Conservation (phyloP, 768 basidiomycete genomes). For the Mrakia blollopis region DNA sequence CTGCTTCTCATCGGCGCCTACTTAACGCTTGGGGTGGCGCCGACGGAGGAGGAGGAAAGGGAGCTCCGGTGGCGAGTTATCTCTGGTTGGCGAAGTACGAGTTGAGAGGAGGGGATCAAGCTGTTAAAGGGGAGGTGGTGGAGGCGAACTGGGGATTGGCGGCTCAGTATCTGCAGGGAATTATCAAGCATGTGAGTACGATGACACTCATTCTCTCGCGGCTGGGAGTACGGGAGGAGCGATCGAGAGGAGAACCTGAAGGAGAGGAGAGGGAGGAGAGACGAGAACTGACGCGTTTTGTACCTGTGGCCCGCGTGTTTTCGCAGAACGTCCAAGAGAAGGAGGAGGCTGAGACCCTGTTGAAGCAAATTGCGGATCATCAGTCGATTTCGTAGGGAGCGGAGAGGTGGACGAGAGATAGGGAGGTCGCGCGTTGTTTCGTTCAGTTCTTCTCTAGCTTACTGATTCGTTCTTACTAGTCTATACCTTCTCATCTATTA, state of each 20-base stretch:
- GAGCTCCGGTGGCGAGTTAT: conserved; percentile 77
- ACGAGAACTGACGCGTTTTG: not conserved
- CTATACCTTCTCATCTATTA: too few species aligned
- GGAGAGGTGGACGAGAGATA: too few species aligned
- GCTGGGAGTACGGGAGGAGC: too few species aligned
- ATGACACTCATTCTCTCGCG: too few species aligned
- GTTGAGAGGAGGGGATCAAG: conserved; percentile 42
- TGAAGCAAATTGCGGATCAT: conserved; percentile 43
- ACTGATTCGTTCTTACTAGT: too few species aligned
- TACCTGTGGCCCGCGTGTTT: not conserved
- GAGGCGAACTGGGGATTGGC: conserved; percentile 50
- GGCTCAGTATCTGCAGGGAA: conserved; percentile 63
- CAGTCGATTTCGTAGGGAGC: not conserved
- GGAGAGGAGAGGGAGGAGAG: not conserved
- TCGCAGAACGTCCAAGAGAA: conserved; percentile 71
- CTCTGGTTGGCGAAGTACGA: conserved; percentile 78
- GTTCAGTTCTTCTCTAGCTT: not conserved
- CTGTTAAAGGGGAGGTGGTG: conserved; percentile 5
- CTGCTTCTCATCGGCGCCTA: conserved; percentile 66
- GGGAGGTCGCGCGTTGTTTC: not conserved
- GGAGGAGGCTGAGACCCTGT: conserved; percentile 62
- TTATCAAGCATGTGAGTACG: conserved; percentile 54
- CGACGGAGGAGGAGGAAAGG: conserved; percentile 38
- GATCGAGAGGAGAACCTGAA: not conserved
- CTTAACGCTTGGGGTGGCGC: conserved; percentile 54